These are phyloP conservation scores for Syzygium malaccense DNA, from an alignment of 441 rosid genomes.

Conservation along the genomic window DNA sequence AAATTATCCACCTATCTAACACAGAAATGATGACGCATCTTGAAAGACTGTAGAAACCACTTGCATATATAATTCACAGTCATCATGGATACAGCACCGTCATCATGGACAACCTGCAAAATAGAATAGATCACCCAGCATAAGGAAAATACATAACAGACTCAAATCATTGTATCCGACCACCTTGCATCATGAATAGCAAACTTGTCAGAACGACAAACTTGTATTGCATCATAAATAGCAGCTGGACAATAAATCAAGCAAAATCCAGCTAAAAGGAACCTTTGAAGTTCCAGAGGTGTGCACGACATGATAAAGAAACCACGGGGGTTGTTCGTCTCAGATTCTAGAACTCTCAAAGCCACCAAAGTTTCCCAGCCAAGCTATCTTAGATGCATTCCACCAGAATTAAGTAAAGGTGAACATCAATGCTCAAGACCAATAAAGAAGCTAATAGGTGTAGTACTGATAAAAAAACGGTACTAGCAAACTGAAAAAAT, in stretches of 20 bases:
- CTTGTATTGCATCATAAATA: background rate
- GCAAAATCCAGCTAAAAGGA: background rate
- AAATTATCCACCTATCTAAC: background rate
- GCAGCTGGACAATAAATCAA: background rate
- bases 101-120: conserved; percentile 76
- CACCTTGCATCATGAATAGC: background rate
- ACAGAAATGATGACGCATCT: background rate
- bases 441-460: background rate
- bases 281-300: background rate
- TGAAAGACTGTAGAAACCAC: background rate
- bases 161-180: background rate
- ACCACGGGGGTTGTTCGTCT: background rate
- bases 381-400: background rate
- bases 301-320: background rate
- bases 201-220: background rate
- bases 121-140: background rate
- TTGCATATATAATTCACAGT: background rate
- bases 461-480: background rate
- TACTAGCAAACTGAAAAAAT: background rate
- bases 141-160: background rate
- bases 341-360: background rate
- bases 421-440: background rate
- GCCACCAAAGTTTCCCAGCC: background rate
- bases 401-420: background rate
- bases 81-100: conserved; percentile 83